Evolutionary conservation across 768 basidiomycete species (phyloP).

Genomic region (Mycena vulgaris): DNA sequence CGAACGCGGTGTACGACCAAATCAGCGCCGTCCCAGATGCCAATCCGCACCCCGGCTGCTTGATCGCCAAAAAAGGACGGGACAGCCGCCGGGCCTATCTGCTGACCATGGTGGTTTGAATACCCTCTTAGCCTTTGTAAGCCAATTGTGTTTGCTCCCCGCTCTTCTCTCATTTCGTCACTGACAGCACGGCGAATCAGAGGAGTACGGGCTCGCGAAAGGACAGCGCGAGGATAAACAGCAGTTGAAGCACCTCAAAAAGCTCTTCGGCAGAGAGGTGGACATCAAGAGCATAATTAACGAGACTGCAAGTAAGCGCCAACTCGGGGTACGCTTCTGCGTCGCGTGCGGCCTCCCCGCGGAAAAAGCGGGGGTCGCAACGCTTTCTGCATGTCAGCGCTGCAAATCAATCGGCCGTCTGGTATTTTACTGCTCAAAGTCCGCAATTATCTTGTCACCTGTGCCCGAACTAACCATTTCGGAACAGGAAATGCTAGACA

Average conservation of each 20-base stretch:
- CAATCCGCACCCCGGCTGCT: constrained; percentile 20
- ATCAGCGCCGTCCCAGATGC: neutral
- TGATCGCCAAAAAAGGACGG: neutral
- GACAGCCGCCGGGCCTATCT: constrained; percentile 20
- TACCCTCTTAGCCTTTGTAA: constrained; percentile 37
- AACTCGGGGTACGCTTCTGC: constrained; percentile 21
- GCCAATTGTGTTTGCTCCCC: neutral
- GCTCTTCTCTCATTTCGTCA: neutral
- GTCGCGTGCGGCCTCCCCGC: constrained; percentile 25
- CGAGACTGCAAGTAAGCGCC: neutral
- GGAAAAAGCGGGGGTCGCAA: constrained; percentile 6
- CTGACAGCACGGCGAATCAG: constrained; percentile 32
- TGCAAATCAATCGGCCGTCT: constrained; percentile 18
- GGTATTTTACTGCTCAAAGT: constrained; percentile 4
- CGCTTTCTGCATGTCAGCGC: constrained; percentile 10
- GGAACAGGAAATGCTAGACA: constrained; percentile 27
- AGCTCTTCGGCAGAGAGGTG: neutral
- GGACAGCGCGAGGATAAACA: neutral
- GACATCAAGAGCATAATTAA: neutral
- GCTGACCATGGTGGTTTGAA: constrained; percentile 39
- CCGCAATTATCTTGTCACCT: neutral
- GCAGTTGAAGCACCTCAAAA: constrained; percentile 15
- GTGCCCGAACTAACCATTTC: neutral
- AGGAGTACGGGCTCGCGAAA: constrained; percentile 34
- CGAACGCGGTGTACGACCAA: constrained; percentile 31